Evolutionary conservation across 169 alveolate genomes (phyloP).

Genomic region (Plasmodium relictum): DNA sequence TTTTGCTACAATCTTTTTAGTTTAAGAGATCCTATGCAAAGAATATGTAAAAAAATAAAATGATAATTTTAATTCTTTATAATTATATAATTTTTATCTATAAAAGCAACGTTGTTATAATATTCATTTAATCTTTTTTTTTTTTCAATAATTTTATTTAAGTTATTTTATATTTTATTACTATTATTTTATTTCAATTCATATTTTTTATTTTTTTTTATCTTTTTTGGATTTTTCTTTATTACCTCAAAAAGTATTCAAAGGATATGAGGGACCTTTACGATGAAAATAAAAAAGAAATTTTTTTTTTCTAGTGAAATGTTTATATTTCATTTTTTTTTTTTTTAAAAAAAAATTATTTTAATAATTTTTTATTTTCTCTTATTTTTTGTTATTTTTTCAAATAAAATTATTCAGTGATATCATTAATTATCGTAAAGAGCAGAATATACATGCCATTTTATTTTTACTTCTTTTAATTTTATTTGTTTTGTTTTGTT

Average conservation of each 20-base stretch:
- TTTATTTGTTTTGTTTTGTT: background rate
- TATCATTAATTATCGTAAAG: background rate
- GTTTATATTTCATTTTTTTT: conserved; percentile 14
- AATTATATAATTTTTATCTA: background rate
- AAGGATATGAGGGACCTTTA: conserved; percentile 73
- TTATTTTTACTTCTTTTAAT: background rate
- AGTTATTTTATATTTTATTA: no score
- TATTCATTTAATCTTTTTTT: background rate
- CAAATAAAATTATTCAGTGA: background rate
- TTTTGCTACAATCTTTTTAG: conserved; percentile 8
- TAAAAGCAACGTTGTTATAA: no score
- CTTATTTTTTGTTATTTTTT: background rate
- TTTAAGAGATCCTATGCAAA: conserved; percentile 22
- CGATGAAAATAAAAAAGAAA: conserved; percentile 1
- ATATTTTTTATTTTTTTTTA: conserved; percentile 3
- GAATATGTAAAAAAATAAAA: conserved; percentile 24
- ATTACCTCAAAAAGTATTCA: conserved; percentile 21
- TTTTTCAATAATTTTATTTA: conserved; percentile 8
- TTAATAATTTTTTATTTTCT: background rate
- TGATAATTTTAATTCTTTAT: background rate
- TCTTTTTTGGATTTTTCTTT: conserved; percentile 13
- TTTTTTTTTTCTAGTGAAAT: background rate
- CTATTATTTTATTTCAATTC: background rate
- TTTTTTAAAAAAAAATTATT: background rate
- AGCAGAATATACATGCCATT: background rate